Conservation (phyloP, 2,329 filamentous ascomycete genomes). For the Pseudogymnoascus sp. region DNA sequence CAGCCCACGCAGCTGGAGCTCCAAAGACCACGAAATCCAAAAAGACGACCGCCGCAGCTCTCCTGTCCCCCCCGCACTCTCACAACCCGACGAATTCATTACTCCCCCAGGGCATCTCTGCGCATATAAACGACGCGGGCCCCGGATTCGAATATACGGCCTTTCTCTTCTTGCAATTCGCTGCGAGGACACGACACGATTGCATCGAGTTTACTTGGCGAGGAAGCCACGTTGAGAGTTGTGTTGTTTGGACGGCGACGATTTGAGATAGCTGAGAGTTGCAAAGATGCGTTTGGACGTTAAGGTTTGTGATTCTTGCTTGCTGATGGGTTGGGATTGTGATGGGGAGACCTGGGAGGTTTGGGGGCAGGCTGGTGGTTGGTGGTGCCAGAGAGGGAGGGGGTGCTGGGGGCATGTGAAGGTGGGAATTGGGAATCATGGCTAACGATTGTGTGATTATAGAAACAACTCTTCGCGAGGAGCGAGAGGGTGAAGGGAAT, state of each 20-base stretch:
- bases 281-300: slow-evolving; percentile 49
- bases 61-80: slow-evolving; percentile 8
- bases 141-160: background rate
- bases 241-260: background rate
- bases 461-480: slow-evolving; percentile 78
- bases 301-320: slow-evolving; percentile 38
- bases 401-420: background rate
- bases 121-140: slow-evolving; percentile 19
- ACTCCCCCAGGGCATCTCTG: background rate
- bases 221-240: slow-evolving; percentile 2
- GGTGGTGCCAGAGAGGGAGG: background rate
- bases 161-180: background rate
- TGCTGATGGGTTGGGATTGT: slow-evolving; percentile 7
- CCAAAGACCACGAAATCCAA: slow-evolving; percentile 13
- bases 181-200: background rate
- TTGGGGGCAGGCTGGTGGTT: background rate
- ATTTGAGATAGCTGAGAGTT: too few species aligned
- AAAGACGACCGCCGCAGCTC: slow-evolving; percentile 9
- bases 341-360: slow-evolving; percentile 8
- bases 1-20: slow-evolving; percentile 8
- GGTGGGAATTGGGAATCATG: background rate
- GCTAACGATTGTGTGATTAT: slow-evolving; percentile 23
- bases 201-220: slow-evolving; percentile 3
- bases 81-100: background rate
- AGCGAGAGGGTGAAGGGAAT: slow-evolving; percentile 95